Conservation (phyloP, 768 basidiomycete species). For the Trichaptum fuscoviolaceum region DNA sequence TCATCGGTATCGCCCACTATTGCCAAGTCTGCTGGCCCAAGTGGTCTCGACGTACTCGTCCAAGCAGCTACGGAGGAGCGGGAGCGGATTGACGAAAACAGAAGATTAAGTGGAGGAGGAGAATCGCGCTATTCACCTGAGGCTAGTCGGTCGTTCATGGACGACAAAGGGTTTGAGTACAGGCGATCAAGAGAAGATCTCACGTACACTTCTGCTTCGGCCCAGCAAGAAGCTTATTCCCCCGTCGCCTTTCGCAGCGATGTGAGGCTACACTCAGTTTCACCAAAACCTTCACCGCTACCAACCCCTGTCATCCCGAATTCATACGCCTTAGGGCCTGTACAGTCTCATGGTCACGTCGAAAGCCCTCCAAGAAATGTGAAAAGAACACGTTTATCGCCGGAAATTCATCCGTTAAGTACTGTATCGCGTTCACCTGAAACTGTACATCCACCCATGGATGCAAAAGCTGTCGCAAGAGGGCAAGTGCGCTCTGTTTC, state of each 20-base stretch:
- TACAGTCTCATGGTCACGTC: neutral
- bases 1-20: constrained; percentile 7
- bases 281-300: neutral
- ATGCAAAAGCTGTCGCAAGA: neutral
- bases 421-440: neutral
- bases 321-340: neutral
- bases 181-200: neutral
- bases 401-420: neutral
- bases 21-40: constrained; percentile 4
- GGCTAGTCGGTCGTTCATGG: neutral
- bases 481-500: neutral
- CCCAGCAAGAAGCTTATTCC: neutral
- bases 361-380: neutral
- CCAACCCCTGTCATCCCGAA: neutral
- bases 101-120: constrained; percentile 1
- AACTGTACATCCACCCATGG: neutral
- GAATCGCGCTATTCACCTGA: neutral
- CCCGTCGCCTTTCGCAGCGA: neutral
- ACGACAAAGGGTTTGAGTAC: no score
- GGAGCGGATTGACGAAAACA: constrained; percentile 40
- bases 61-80: constrained; percentile 68
- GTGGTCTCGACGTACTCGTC: constrained; percentile 60
- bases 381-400: neutral
- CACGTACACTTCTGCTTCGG: neutral
- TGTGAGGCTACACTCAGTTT: neutral